phyloP scores from a whole-genome alignment of 768 basidiomycete species.

The Amanita molliuscula region DNA sequence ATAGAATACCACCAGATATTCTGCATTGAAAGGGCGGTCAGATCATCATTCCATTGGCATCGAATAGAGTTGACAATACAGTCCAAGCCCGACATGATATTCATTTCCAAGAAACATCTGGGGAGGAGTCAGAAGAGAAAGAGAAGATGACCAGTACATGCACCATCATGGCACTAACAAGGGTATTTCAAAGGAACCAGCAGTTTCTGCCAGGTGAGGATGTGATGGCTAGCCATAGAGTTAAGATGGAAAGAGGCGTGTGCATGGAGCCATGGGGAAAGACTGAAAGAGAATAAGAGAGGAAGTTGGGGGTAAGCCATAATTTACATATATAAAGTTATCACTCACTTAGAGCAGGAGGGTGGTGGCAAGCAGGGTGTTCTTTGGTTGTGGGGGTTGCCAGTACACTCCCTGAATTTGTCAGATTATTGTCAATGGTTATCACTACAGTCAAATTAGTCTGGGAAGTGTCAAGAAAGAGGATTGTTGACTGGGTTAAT shows the following conservation, averaged over 20 bases:
- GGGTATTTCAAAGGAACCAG: conserved; percentile 25
- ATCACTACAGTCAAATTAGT: no score
- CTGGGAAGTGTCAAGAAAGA: no score
- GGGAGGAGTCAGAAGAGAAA: background rate
- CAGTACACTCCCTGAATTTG: no score
- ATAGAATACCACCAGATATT: conserved; percentile 70
- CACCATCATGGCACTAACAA: conserved; percentile 31
- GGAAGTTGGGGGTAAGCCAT: no score
- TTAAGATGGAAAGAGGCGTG: conserved; percentile 13
- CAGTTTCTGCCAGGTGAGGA: conserved; percentile 16
- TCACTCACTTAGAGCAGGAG: no score
- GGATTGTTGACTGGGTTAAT: no score
- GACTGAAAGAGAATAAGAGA: background rate
- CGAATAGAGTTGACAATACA: conserved; percentile 34
- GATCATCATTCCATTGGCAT: conserved; percentile 70
- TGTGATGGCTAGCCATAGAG: conserved; percentile 16
- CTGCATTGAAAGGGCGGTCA: conserved; percentile 52
- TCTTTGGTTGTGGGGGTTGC: no score
- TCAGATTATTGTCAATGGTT: no score
- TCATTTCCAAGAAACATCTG: conserved; percentile 62
- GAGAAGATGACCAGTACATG: background rate
- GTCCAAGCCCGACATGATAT: conserved; percentile 50
- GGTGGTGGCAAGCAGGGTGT: no score
- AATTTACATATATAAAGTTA: no score
- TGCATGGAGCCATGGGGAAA: background rate